Base-by-base conservation (phyloP, 768 basidiomycete species). In the Amanita pseudoporphyria region DNA sequence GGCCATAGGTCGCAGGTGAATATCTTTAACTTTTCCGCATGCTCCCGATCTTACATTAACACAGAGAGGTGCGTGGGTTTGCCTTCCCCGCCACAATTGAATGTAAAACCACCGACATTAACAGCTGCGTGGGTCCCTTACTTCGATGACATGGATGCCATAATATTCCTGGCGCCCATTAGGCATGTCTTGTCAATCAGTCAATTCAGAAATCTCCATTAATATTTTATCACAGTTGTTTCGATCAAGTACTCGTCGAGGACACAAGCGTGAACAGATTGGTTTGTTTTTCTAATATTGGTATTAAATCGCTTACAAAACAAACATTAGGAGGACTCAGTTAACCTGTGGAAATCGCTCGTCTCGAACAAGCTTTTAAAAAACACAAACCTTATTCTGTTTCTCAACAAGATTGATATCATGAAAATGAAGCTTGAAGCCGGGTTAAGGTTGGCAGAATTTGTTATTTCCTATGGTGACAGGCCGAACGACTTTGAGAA, bases 341-440 rank as follows among this genome's bases (percentile, higher is more conserved):
- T 87, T 47, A 69, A 81, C 39, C 68, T 90, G 9, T 90, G 87
- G 87, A 81, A 78, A 47, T 72, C 75, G 13, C 76, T 90, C 16
- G 83, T 82, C 54, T 74, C 77, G 24, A 87, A 87, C 66, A 78
- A 73, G 57, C 74, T 89, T 21, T 71, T 90, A 4, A 78, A 77
- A 38, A 69, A 75, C 39, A 84, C 87, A 26, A 82, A 85, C 55
- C 69, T 88, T 30, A 82, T 89, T 52, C 70, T 89, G 40, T 90
- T 89, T 69, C 69, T 90, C 46, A 90, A 89, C 67, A 90, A 90
- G 61, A 82, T 82, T 52, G 86, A 88, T 57, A 83, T 88, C 52
- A 65, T 89, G 47, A 76, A 76, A 52, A 57, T 70, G 39, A 88
- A 88, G 58, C 74, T 88, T 9, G 64, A 68, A 16, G 71, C 82